These are phyloP conservation scores for Tolypocladium tropicale DNA, from an alignment of 2,329 filamentous ascomycete species.

Conservation along the genomic window DNA sequence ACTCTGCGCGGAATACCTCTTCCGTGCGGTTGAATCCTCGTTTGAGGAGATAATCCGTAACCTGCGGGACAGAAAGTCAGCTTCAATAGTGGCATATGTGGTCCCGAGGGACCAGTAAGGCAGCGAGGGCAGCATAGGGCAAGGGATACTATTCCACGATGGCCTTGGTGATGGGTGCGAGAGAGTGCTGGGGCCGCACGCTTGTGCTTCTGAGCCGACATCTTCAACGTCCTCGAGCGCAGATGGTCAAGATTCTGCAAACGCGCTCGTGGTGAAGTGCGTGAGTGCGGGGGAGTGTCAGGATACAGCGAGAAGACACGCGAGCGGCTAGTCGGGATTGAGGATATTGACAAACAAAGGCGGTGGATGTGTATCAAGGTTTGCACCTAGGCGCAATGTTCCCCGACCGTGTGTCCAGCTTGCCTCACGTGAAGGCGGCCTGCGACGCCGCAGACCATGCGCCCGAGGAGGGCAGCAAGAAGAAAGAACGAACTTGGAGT, in stretches of 20 bases:
- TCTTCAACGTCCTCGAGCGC: background rate
- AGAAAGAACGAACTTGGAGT: slow-evolving; percentile 10
- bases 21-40: slow-evolving; percentile 91
- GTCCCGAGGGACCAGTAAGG: background rate
- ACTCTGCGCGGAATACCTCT: slow-evolving; percentile 84
- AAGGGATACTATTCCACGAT: background rate
- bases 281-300: background rate
- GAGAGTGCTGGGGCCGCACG: background rate
- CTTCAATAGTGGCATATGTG: background rate
- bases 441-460: background rate
- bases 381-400: background rate
- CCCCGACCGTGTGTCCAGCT: no score
- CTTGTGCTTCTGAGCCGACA: background rate
- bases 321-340: background rate
- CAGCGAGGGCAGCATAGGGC: background rate
- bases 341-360: background rate
- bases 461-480: background rate
- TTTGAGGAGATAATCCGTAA: slow-evolving; percentile 92
- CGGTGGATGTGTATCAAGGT: background rate
- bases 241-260: background rate
- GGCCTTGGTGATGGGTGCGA: fast-evolving
- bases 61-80: slow-evolving; percentile 24
- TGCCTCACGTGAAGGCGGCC: background rate
- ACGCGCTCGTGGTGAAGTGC: background rate
- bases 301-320: background rate